Percentiles rank a stretch among this genome's conserved stretches.
phyloP scores from a whole-genome alignment of 257 asterid species.

The Cordia subcordata region DNA sequence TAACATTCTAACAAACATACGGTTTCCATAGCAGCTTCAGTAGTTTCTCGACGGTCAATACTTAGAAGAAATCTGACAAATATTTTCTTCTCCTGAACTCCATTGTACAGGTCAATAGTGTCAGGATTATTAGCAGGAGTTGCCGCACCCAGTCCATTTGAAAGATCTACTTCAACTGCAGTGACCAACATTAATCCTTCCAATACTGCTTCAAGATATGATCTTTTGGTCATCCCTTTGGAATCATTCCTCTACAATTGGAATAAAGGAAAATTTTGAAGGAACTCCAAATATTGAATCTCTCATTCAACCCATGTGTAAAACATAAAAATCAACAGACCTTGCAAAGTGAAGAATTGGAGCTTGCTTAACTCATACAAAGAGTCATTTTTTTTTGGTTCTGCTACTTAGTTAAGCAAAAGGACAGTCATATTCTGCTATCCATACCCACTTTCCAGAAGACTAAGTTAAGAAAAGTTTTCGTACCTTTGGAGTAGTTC shows the following conservation, averaged over 20 bases:
- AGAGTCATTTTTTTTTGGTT: too few species aligned
- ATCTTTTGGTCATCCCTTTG: slow-evolving; percentile 87
- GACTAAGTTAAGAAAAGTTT: background rate
- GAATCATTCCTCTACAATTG: slow-evolving; percentile 60
- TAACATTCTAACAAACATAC: slow-evolving; percentile 36
- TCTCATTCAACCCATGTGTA: background rate
- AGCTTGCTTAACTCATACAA: too few species aligned
- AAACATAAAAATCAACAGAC: background rate
- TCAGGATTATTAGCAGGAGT: slow-evolving; percentile 22
- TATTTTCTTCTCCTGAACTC: slow-evolving; percentile 49
- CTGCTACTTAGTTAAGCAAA: background rate
- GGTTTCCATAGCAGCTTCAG: slow-evolving; percentile 93
- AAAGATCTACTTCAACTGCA: slow-evolving; percentile 51
- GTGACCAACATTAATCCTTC: slow-evolving; percentile 66
- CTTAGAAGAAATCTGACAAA: slow-evolving; percentile 82
- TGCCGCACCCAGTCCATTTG: slow-evolving; percentile 24
- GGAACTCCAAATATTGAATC: background rate
- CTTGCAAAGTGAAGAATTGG: background rate
- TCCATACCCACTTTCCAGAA: too few species aligned
- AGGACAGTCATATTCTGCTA: background rate
- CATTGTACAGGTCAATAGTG: slow-evolving; percentile 21
- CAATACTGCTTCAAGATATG: slow-evolving; percentile 79
- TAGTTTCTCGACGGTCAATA: slow-evolving; percentile 83
- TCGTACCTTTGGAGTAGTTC: slow-evolving; percentile 88
- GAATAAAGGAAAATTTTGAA: background rate